Evolutionary conservation across 2,329 filamentous ascomycete genomes (phyloP), one percentile per base, ranked within the genome.

Genomic region (Penicillium glabrum): DNA sequence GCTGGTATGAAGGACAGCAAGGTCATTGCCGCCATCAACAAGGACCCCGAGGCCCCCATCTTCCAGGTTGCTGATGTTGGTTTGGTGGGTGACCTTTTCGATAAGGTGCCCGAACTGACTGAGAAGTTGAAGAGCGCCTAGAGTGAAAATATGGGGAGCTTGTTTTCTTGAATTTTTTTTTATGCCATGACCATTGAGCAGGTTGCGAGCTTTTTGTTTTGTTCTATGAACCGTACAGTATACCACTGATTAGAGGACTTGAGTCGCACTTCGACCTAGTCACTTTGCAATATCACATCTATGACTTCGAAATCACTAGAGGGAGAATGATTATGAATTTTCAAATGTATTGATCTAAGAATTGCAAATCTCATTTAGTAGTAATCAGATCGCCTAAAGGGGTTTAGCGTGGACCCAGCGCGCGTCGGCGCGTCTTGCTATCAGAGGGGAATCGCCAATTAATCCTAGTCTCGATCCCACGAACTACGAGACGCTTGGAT

Each of bases 1-100:
- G 95, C 95, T 31, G 95, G 95, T 72, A 99, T 99, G 95, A 99
- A 99, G 84, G 95, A 99, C 73, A 97, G 92, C 82, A 99, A 99
- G 82, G 95, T 99, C 57, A 99, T 99, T 79, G 95, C 93, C 23
- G 91, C 91, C 14, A 98, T 99, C 72, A 99, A 99, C 83, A 99
- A 99, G 81, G 95, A 99, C 72, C 82, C 87, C 5, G 95, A 99
- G 76, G 95, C 95, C 56, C 95, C 95, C 29, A 99, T 99, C 67
- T 99, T 99, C 83, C 95, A 99, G 78, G 87, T 99, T 57, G 95
- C 95, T 5, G 95, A 99, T 77, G 92, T 98, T 53, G 95, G 95
- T 13, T 80, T 99, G 51, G 93, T 99, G 5, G 93, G 93, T 41
- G 95, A 99, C 80, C 78, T 99, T 67, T 98, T 98, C 72, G 91